A percentile compares a stretch with the other conserved stretches of the same genome.
phyloP scores from a whole-genome alignment of 1,284 basidiomycete species.

The Grifola frondosa region DNA sequence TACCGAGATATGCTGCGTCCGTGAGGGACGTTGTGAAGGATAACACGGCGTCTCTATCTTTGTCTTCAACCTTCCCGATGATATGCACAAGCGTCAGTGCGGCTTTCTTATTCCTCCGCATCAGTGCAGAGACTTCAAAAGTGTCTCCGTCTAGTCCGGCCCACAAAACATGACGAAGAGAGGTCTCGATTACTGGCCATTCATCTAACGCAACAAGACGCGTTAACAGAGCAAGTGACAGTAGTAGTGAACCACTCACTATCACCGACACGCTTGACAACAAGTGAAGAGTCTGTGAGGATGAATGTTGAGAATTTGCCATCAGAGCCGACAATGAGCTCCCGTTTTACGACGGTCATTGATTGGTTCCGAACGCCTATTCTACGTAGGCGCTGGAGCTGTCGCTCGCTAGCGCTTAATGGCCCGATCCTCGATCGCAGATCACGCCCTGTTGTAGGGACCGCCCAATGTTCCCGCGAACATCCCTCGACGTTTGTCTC shows the following conservation, averaged over 20 bases:
- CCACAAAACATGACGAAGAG: slow-evolving; percentile 51
- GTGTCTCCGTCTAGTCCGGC: slow-evolving; percentile 39
- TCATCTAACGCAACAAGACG: slow-evolving; percentile 16
- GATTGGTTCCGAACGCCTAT: no score
- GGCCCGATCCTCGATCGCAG: no score
- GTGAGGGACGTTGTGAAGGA: slow-evolving; percentile 61
- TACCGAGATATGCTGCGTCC: slow-evolving; percentile 64
- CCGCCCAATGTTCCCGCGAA: no score
- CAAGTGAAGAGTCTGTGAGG: slow-evolving; percentile 31
- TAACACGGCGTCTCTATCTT: slow-evolving; percentile 38
- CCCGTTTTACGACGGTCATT: slow-evolving; percentile 10
- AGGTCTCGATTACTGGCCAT: slow-evolving; percentile 34
- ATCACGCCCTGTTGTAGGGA: no score
- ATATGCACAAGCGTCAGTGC: slow-evolving; percentile 41
- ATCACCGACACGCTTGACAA: slow-evolving; percentile 30
- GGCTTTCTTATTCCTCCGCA: slow-evolving; percentile 34
- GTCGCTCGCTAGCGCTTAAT: no score
- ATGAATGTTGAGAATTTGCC: slow-evolving; percentile 25
- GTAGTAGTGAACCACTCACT: slow-evolving; percentile 8
- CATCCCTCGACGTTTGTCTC: no score
- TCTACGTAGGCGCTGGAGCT: no score
- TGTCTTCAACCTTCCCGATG: slow-evolving; percentile 41
- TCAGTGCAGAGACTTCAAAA: slow-evolving; percentile 49
- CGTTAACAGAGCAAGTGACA: background rate
- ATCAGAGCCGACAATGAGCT: slow-evolving; percentile 21